These are phyloP conservation scores for Daucus carota DNA, from an alignment of 129 eudicot genomes.

Conservation along the genomic window DH1_v3.0 NC_030382.2:46511001-46511500, in stretches of 20 bases:
- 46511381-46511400: conserved; percentile 48
- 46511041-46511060: too few relatives aligned
- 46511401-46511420: conserved; percentile 29
- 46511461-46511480: neutral
- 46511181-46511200: too few relatives aligned
- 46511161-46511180: too few relatives aligned
- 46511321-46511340: conserved; percentile 35
- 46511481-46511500: neutral
- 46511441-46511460: neutral
- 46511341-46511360: conserved; percentile 60
- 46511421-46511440: neutral
- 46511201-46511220: too few relatives aligned
- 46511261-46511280: neutral
- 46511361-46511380: conserved; percentile 59
- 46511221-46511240: too few relatives aligned
- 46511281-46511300: conserved; percentile 27
- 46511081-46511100: too few relatives aligned
- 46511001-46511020: too few relatives aligned
- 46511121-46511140: too few relatives aligned
- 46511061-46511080: too few relatives aligned
- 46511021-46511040: too few relatives aligned
- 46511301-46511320: conserved; percentile 56
- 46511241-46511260: neutral
- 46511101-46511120: too few relatives aligned
- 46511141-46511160: too few relatives aligned